Base-by-base conservation (phyloP, 2,329 filamentous ascomycete species). In the Clonostachys byssicola region DNA sequence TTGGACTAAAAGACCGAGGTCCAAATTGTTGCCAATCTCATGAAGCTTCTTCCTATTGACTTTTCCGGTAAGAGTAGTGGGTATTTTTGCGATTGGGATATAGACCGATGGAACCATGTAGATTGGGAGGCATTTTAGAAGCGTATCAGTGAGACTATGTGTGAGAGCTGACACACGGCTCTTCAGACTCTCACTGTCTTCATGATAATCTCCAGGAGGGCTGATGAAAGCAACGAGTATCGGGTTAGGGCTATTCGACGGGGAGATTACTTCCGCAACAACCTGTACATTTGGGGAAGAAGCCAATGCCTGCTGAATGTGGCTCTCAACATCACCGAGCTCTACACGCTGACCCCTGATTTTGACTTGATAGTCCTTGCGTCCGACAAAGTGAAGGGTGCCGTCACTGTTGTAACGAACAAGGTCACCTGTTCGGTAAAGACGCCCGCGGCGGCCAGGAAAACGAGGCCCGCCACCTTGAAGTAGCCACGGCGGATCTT, bases 391-490 rank as follows among this genome's bases (percentile, higher is more conserved):
- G 5, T 88, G 65, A 7, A 96, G 72, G 0, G 84, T 86, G 0
- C 88, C 87, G 58, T 95, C 87, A 0, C 82, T 73, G 10, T 95
- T 77, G 67, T 96, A 79, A 17, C 89, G 77, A 0, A 90, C 92
- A 56, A 89, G 74, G 57, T 96, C 91, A 1, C 92, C 90, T 34
- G 86, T 91, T 13, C 88, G 80, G 59, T 95, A 96, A 1, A 96
- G 66, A 2, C 83, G 80, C 2, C 91, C 90, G 60, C 82, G 33
- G 23, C 47, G 44, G 35, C 45, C 36, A 13, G 59, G 55, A 33
- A 39, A 23, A 12, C 60, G 57, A 9, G 49, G 48, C 18, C 18
- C 18, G n/a, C 53, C 54, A 6, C 42, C 41, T 42, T 40, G 42
- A 61, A 50, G 66, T 64, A 42, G 13, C 49, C 36, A 86, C 1